Base-by-base conservation (phyloP, 2,329 filamentous ascomycete genomes). In the Pseudogymnoascus sp. region DNA sequence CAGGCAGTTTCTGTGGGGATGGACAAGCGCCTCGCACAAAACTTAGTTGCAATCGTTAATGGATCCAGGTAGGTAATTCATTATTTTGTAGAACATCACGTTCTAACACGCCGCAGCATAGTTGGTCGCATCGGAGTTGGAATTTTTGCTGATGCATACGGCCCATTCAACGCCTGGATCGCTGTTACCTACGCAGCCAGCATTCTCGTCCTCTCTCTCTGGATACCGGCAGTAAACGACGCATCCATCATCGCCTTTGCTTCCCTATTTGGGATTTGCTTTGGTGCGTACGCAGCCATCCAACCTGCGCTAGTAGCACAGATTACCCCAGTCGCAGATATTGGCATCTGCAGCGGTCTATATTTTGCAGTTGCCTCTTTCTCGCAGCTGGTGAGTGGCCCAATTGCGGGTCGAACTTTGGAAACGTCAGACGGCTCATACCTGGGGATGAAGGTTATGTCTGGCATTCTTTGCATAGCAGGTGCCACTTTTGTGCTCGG, bases 301-400 rank as follows among this genome's bases (percentile, higher is more conserved):
- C 76, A 77, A 0, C 83, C 87, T 0, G 79, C 85, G 0, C 74
- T 87, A 12, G 75, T 90, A 28, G 85, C 84, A 2, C 85, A 90
- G 67, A 86, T 90, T 63, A 84, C 81, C 1, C 84, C 87, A 58
- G 78, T 89, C 35, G 76, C 80, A 20, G 78, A 88, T 70, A 84
- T 90, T 35, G 88, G 88, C 14, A 79, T 84, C 2, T 78, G 87
- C 8, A 83, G 81, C 2, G 88, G 88, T 0, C 78, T 80, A 0
- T 77, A 82, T 18, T 87, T 87, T 68, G 80, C 81, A 15, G 68
- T 85, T 37, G 75, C 83, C 62, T 79, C 82, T 1, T 74, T 90
- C 22, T 86, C 83, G 3, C 84, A 83, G 1, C 73, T 91, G 53
- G 82, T 82, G 0, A 84, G 85, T 1, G 82, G 78, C 33, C 86